Evolutionary conservation across 164 flowering plant genomes (phyloP), one percentile per base, ranked within the genome.

Genomic region (Piper betle): DNA sequence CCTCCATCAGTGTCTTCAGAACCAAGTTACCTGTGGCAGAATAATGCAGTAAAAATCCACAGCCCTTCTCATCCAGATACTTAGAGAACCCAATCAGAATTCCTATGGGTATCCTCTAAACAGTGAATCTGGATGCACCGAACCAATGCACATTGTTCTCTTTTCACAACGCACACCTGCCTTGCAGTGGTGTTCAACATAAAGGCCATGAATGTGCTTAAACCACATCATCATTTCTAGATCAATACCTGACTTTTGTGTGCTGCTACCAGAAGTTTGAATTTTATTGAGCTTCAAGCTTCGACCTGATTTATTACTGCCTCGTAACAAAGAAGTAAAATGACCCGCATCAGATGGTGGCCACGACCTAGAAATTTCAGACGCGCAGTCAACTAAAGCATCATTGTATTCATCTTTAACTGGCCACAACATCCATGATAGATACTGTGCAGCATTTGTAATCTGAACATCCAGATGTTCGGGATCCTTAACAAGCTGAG

Each of bases 341-440:
- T 33, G 53, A 20, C 39, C 59, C 41, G 42, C 60, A 12, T 16
- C 66, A 55, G 73, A 72, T 6, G 54, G 43, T 52, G 59, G 62
- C 86, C 86, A 80, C 50, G 75, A 73, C 5, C 61, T 66, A 39
- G 86, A 72, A 64, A 73, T 18, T 67, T 80, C 73, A 38, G 58
- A 66, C 55, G 86, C 68, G 60, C 38, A 67, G 33, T 75, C 73
- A 63, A 72, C 68, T 20, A 83, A 64, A 20, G 68, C 57, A 66
- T 74, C 76, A 71, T 66, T 75, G 52, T 72, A 39, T 56, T 69
- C 48, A 69, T 71, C 75, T 73, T 60, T 65, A n/a, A 59, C 42
- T 37, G 96, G 93, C 52, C 73, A 66, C 71, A 89, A 58, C 64
- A 81, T 74, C 87, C 86, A 86, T 7, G 87, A 80, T 60, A 86